Evolutionary conservation across 2,329 filamentous ascomycete species (phyloP), one percentile per base, ranked within the genome.

Genomic region (Colletotrichum lini): DNA sequence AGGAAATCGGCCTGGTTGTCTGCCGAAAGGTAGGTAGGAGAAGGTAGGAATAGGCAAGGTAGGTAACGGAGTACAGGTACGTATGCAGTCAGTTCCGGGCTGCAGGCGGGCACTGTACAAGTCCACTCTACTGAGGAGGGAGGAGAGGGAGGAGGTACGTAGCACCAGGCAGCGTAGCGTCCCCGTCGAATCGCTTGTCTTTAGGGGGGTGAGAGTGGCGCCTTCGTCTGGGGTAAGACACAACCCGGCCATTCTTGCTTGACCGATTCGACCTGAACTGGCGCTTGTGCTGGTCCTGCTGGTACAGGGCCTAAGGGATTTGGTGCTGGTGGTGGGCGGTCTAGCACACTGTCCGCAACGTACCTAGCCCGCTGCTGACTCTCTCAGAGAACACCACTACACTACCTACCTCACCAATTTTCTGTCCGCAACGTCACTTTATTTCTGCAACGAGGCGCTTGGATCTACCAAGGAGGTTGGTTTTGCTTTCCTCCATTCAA

Each of bases 221-320:
- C 65, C 57, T 44, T 49, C 57, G 57, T 71, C 68, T 61, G 65
- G 65, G 68, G 68, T 71, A 67, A 70, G 67, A 61, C 42, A 61
- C 67, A 38, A 44, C 54, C 64, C 67, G 30, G 67, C 35, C 58
- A 52, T 16, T 56, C 57, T 61, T 58, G 57, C 57, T 67, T 61
- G 64, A 52, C 68, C 68, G 64, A 67, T 52, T 64, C 44, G 67
- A 52, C 61, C 16, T 52, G 64, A 44, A 21, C 45, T 52, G 42
- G 30, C n/a, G 10, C 18, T 38, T 54, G 30, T 54, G 18, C 52
- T 38, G 52, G 52, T 4, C 7, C 30, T 35, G 63, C 63, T 65
- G 63, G 42, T 15, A 54, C 44, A 49, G 53, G 38, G 53, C 53
- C 53, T 45, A 21, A 59, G 44, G 30, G 62, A 56, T 23, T 44